Evolutionary conservation across 2,329 filamentous ascomycete genomes (phyloP), one percentile per base, ranked within the genome.

Genomic region (Alternaria sp.): DNA sequence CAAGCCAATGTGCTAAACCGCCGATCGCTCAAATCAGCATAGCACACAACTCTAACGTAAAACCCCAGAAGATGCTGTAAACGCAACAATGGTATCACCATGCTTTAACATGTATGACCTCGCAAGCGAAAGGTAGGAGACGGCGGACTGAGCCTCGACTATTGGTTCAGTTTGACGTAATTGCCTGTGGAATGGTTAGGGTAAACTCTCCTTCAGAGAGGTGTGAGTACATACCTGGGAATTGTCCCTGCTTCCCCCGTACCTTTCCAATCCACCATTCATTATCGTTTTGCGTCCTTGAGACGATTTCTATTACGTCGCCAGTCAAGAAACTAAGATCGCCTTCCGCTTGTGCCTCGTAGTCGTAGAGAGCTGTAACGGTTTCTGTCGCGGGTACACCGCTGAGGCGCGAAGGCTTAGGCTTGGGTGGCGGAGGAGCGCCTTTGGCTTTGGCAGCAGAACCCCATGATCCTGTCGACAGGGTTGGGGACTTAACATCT

Each of bases 211-310:
- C 12, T 10, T 18, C 36, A 8, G 3, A n/a, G 3, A 25, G 3
- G 32, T 11, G 38, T 6, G 8, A 6, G 16, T 18, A 80, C 88
- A 76, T 85, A 97, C 95, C 95, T 81, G 95, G 95, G 78, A 99
- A 99, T 76, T 98, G 94, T 27, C 95, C 95, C 74, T 92, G 84
- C 80, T 90, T 90, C 50, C 91, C 93, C 60, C 90, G 85, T 55
- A 97, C 76, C 76, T 88, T 92, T 38, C 95, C 95, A 9, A 86
- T 90, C 95, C 95, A 99, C 95, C 95, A 99, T 80, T 99, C 95
- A 70, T 99, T 98, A 53, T 92, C 90, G 73, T 97, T 97, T 64
- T 87, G 85, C n/a, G 93, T 97, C 68, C 92, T 86, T 62, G 85
- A 86, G 3, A 95, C 78, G 69, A 99, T 94, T 78, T 98, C 94